phyloP scores from a whole-genome alignment of 106 monocot genomes.

The Agapanthus africanus region DNA sequence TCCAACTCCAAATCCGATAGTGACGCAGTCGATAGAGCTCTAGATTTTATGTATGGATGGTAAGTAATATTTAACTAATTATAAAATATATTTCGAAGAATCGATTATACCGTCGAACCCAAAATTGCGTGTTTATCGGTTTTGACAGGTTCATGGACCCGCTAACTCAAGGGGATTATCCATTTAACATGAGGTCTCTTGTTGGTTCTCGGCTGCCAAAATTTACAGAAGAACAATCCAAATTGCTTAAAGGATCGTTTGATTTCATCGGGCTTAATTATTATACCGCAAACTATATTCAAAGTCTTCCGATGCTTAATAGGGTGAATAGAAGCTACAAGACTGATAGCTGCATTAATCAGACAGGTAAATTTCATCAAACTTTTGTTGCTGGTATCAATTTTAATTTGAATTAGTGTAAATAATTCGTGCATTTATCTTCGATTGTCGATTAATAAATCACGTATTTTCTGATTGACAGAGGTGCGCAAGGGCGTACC shows the following conservation, averaged over 20 bases:
- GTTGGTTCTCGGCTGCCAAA: constrained; percentile 33
- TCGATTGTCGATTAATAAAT: too few relatives aligned
- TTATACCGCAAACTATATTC: constrained; percentile 16
- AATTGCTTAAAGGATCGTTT: constrained; percentile 29
- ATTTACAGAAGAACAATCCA: constrained; percentile 24
- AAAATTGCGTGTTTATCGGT: too few relatives aligned
- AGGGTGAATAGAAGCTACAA: neutral
- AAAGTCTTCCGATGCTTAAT: neutral
- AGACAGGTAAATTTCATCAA: neutral
- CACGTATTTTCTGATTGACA: too few relatives aligned
- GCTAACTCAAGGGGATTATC: constrained; percentile 38
- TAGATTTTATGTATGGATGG: constrained; percentile 39
- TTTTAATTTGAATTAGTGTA: neutral
- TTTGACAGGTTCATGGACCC: constrained; percentile 30
- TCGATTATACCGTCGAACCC: too few relatives aligned
- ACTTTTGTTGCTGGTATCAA: neutral
- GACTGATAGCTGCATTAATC: neutral
- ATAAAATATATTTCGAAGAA: too few relatives aligned
- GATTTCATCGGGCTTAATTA: constrained; percentile 55
- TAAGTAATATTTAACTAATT: too few relatives aligned
- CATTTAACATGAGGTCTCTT: constrained; percentile 35
- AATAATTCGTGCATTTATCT: neutral
- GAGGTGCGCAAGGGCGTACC: constrained; percentile 7
- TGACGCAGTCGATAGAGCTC: constrained; percentile 30
- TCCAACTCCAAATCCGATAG: constrained; percentile 28